Evolutionary conservation across 2,329 filamentous ascomycete species (phyloP), one percentile per base, ranked within the genome.

Genomic region (Fusarium sp.): DNA sequence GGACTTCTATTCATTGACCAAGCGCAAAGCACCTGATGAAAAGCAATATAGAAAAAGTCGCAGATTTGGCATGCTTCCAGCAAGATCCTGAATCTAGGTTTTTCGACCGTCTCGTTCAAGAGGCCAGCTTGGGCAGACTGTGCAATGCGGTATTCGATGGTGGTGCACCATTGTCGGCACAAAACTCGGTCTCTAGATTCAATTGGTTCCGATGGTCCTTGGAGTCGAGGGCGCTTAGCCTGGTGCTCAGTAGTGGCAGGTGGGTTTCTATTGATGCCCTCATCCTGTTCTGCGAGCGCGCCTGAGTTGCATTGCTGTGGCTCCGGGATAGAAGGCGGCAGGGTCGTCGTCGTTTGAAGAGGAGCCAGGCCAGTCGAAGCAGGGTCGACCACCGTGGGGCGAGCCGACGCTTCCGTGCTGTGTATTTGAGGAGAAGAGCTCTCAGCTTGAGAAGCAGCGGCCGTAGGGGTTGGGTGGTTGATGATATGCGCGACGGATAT

Each of bases 21-120:
- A 17, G 82, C 68, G 68, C 87, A 90, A 71, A 85, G 88, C 2
- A 89, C 56, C 68, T 91, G 88, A 69, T 91, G 88, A 11, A 90
- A 70, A 6, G 82, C 78, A 45, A 92, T 65, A 69, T 88, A 93
- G 68, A 90, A 85, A 42, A 77, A 60, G 70, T 93, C 90, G 5
- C 80, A 72, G 1, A 70, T 66, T 2, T 60, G 38, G 61, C 86
- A 88, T 2, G 89, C 89, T 21, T 84, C 76, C 23, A 63, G 68
- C 11, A 93, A 75, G 8, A 90, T 77, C n/a, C 71, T 62, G 31
- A 86, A 76, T 27, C 89, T 80, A 21, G 76, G 76, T 39, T 70
- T 67, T 56, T 84, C 84, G 3, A 80, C 66, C 35, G 45, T 44
- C n/a, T 63, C 61, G 49, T 72, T 71, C 17, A 72, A 61, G 27